These are phyloP conservation scores for Aspergillus sp. DNA, from an alignment of 2,329 filamentous ascomycete genomes.

Conservation along the genomic window DNA sequence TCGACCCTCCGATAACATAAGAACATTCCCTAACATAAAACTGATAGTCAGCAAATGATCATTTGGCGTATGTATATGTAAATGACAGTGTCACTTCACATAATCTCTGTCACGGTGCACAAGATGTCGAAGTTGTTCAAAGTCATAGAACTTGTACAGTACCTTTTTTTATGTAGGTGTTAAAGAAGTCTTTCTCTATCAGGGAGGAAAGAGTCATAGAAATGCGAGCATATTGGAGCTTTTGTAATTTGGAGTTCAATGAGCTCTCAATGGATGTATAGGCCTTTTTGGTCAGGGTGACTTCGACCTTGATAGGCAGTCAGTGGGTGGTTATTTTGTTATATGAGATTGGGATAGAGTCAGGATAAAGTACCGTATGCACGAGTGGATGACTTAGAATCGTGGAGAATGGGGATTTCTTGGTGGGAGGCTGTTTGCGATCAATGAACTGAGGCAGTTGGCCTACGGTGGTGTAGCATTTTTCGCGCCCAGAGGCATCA, in stretches of 20 bases:
- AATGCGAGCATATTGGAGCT: constrained; percentile 63
- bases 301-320: constrained; percentile 46
- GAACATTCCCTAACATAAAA: constrained; percentile 62
- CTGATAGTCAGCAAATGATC: neutral
- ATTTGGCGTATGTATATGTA: neutral
- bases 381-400: constrained; percentile 66
- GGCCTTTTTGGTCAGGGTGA: constrained; percentile 68
- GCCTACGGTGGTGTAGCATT: constrained; percentile 73
- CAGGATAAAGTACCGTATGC: constrained; percentile 57
- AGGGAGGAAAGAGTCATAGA: constrained; percentile 72
- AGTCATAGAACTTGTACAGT: constrained; percentile 11
- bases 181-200: constrained; percentile 74
- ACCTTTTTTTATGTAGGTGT: constrained; percentile 80
- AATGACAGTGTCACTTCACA: neutral
- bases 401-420: constrained; percentile 73
- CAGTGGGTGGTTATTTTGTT: neutral
- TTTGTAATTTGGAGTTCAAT: constrained; percentile 46
- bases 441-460: constrained; percentile 68
- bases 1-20: constrained; percentile 81
- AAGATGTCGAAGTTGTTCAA: neutral
- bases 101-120: too few relatives aligned
- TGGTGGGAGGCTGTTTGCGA: constrained; percentile 66
- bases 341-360: neutral
- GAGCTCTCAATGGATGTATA: constrained; percentile 56
- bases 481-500: constrained; percentile 46